Percentiles rank a stretch among this genome's conserved stretches.
Conservation (phyloP, 768 basidiomycete genomes). For the Kwoniella newhampshirensis region DNA sequence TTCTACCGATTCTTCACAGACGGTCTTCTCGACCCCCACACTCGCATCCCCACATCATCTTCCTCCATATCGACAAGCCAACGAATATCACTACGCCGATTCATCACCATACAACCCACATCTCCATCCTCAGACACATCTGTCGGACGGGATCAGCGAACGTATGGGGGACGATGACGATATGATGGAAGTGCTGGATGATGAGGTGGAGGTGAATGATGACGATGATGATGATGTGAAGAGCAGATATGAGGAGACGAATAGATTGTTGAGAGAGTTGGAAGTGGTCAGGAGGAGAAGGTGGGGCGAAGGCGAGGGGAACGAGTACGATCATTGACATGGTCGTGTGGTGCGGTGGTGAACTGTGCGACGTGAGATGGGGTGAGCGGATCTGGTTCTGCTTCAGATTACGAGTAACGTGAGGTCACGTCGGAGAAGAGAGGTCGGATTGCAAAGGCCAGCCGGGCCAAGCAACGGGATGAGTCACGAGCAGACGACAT, state of each 20-base stretch:
- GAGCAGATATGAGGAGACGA: slow-evolving; percentile 45
- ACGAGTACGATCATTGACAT: not conserved
- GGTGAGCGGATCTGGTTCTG: too few relatives aligned
- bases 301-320: slow-evolving; percentile 27
- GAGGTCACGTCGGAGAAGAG: too few relatives aligned
- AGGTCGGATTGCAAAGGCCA: too few relatives aligned
- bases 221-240: slow-evolving; percentile 28
- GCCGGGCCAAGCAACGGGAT: too few relatives aligned
- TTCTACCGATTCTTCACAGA: not conserved
- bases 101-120: slow-evolving; percentile 17
- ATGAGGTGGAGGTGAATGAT: not conserved
- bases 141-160: not conserved
- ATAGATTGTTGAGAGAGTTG: slow-evolving; percentile 42
- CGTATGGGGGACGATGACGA: slow-evolving; percentile 7
- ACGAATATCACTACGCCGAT: slow-evolving; percentile 19
- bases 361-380: too few relatives aligned
- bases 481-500: too few relatives aligned
- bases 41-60: slow-evolving; percentile 2
- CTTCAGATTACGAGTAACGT: too few relatives aligned
- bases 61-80: slow-evolving; percentile 8
- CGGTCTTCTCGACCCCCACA: not conserved
- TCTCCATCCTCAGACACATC: not conserved
- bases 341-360: too few relatives aligned
- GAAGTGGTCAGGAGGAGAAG: slow-evolving; percentile 34
- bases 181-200: slow-evolving; percentile 14